Evolutionary conservation across 2,329 filamentous ascomycete genomes (phyloP).

Genomic region (Fusarium globosum): DNA sequence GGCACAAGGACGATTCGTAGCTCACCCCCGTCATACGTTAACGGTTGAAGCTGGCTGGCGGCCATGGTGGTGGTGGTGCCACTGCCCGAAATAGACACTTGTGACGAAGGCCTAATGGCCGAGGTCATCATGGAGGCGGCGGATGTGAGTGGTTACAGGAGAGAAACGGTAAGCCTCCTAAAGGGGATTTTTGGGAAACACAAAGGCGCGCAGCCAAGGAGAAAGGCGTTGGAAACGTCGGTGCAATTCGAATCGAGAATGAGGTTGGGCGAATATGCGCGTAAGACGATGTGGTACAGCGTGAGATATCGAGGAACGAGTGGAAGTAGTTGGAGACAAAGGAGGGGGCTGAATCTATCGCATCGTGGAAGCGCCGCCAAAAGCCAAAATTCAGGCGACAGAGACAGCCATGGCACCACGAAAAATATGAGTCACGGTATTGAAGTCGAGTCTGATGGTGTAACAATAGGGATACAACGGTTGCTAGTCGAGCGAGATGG

Average conservation of each 20-base stretch:
- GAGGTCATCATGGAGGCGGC: slow-evolving; percentile 38
- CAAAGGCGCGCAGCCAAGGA: slow-evolving; percentile 11
- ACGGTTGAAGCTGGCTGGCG: slow-evolving; percentile 45
- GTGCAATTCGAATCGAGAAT: slow-evolving; percentile 16
- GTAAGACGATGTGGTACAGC: slow-evolving; percentile 27
- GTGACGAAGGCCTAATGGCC: slow-evolving; percentile 40
- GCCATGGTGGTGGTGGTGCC: slow-evolving; percentile 47
- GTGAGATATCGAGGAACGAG: slow-evolving; percentile 36
- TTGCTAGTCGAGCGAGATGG: slow-evolving; percentile 12
- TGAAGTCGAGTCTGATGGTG: background rate
- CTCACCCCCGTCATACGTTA: slow-evolving; percentile 44
- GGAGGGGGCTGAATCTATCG: slow-evolving; percentile 40
- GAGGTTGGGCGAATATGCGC: slow-evolving; percentile 23
- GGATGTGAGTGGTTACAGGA: slow-evolving; percentile 13
- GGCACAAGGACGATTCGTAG: slow-evolving; percentile 48
- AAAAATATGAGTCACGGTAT: slow-evolving; percentile 3
- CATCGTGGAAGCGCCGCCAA: slow-evolving; percentile 41
- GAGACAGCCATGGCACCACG: slow-evolving; percentile 39
- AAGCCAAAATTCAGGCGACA: slow-evolving; percentile 37
- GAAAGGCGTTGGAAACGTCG: background rate
- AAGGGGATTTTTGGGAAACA: slow-evolving; percentile 14
- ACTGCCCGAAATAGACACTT: slow-evolving; percentile 39
- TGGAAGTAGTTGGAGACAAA: slow-evolving; percentile 37
- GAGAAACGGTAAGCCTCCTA: slow-evolving; percentile 30
- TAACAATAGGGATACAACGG: background rate